These are phyloP conservation scores for Sistotremastrum niveocremeum DNA, from an alignment of 768 basidiomycete genomes.

Conservation along the genomic window DNA sequence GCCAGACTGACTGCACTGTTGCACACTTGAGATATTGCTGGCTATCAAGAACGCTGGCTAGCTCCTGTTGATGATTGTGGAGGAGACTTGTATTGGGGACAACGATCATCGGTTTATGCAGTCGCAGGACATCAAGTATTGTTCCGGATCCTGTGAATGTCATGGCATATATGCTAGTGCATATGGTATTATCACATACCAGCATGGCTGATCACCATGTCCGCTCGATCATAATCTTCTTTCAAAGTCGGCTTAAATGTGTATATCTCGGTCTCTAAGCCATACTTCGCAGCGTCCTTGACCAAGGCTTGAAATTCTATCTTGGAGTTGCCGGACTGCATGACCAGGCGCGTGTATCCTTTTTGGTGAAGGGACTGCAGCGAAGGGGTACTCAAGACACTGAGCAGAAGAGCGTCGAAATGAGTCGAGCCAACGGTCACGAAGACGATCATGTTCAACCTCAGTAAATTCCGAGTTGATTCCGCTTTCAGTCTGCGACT, in stretches of 20 bases:
- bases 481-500: no score
- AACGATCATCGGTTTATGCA: slow-evolving; percentile 65
- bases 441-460: slow-evolving; percentile 31
- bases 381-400: slow-evolving; percentile 42
- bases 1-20: slow-evolving; percentile 39
- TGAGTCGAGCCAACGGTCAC: slow-evolving; percentile 85
- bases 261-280: slow-evolving; percentile 50
- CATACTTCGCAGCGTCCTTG: slow-evolving; percentile 16
- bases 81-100: slow-evolving; percentile 82
- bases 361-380: slow-evolving; percentile 36
- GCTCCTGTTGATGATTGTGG: slow-evolving; percentile 87
- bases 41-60: slow-evolving; percentile 53
- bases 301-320: slow-evolving; percentile 18
- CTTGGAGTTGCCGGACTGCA: slow-evolving; percentile 70
- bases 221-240: slow-evolving; percentile 47
- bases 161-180: background rate
- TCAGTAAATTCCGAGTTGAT: slow-evolving; percentile 2
- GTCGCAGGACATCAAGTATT: slow-evolving; percentile 74
- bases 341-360: slow-evolving; percentile 46
- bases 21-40: slow-evolving; percentile 46
- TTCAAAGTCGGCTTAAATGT: slow-evolving; percentile 63
- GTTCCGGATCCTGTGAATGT: slow-evolving; percentile 70
- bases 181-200: slow-evolving; percentile 35
- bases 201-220: slow-evolving; percentile 86
- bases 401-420: slow-evolving; percentile 63